Percentiles rank a stretch among this genome's conserved stretches.
Conservation (phyloP, 1,139 yeast genomes). For the Yamadazyma atmosphaerica region DNA sequence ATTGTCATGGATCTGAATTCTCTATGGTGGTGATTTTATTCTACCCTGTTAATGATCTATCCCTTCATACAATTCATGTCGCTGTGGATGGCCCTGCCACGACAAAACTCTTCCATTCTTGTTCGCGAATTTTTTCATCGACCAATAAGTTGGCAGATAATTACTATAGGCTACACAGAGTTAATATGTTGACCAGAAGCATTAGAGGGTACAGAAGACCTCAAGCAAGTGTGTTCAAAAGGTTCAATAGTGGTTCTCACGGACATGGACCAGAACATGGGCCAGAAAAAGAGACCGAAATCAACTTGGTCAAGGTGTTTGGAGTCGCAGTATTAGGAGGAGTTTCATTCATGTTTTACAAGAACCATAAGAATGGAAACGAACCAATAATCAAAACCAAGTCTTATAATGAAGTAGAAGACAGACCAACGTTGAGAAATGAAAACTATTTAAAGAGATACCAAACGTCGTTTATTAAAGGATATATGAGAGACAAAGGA, state of each 20-base stretch:
- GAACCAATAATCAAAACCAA: conserved; percentile 42
- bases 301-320: conserved; percentile 41
- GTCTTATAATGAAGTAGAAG: conserved; percentile 40
- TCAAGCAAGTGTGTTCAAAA: conserved; percentile 18
- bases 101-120: too few relatives aligned
- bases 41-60: too few relatives aligned
- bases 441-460: conserved; percentile 40
- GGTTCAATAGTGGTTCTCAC: conserved; percentile 31
- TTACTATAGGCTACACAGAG: not conserved
- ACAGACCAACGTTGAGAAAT: conserved; percentile 37
- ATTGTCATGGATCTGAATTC: too few relatives aligned
- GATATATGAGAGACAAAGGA: conserved; percentile 48
- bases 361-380: conserved; percentile 34
- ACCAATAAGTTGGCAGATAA: not conserved
- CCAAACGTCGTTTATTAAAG: conserved; percentile 43
- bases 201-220: not conserved
- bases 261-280: conserved; percentile 28
- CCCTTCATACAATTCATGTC: too few relatives aligned
- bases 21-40: too few relatives aligned
- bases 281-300: conserved; percentile 36
- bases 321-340: conserved; percentile 46
- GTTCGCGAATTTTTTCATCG: not conserved
- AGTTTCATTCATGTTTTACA: conserved; percentile 36
- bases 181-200: not conserved
- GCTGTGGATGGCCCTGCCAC: too few relatives aligned